Conservation (phyloP, 805 yeast species). For the Debaryomyces tyrocola region DNA sequence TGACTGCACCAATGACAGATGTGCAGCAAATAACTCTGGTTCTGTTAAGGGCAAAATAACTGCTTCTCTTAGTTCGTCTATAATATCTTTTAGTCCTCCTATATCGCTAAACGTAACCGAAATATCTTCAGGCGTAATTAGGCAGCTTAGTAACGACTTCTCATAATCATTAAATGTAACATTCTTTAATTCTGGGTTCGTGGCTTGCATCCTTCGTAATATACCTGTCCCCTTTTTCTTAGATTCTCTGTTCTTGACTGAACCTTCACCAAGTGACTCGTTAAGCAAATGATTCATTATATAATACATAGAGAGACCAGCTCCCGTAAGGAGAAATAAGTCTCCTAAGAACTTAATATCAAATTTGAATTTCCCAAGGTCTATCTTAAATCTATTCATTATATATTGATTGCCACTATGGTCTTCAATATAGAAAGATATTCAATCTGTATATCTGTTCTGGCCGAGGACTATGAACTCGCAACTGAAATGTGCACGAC, state of each 20-base stretch:
- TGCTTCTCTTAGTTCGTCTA: conserved; percentile 83
- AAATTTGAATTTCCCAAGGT: conserved; percentile 37
- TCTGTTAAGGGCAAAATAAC: conserved; percentile 79
- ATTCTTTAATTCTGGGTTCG: conserved; percentile 58
- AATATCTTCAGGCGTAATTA: conserved; percentile 84
- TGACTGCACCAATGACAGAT: conserved; percentile 71
- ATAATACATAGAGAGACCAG: conserved; percentile 71
- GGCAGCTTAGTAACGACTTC: conserved; percentile 68
- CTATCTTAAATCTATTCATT: conserved; percentile 36
- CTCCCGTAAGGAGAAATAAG: conserved; percentile 47
- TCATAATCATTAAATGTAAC: conserved; percentile 72
- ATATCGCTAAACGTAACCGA: conserved; percentile 74
- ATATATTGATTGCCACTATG: neutral
- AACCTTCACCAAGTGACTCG: conserved; percentile 29
- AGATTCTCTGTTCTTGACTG: conserved; percentile 53
- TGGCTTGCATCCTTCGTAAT: conserved; percentile 33
- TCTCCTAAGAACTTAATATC: conserved; percentile 45
- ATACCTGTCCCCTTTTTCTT: conserved; percentile 57
- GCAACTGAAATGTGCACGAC: neutral
- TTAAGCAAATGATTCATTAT: conserved; percentile 45
- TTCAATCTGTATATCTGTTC: too few species aligned
- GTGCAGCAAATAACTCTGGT: conserved; percentile 73
- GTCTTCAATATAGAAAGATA: too few species aligned
- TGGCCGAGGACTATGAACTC: neutral
- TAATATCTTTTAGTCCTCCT: conserved; percentile 83